Percentiles rank a stretch among this genome's conserved stretches.
phyloP scores from a whole-genome alignment of 106 monocot genomes.

The Platanthera guangdongensis region DNA sequence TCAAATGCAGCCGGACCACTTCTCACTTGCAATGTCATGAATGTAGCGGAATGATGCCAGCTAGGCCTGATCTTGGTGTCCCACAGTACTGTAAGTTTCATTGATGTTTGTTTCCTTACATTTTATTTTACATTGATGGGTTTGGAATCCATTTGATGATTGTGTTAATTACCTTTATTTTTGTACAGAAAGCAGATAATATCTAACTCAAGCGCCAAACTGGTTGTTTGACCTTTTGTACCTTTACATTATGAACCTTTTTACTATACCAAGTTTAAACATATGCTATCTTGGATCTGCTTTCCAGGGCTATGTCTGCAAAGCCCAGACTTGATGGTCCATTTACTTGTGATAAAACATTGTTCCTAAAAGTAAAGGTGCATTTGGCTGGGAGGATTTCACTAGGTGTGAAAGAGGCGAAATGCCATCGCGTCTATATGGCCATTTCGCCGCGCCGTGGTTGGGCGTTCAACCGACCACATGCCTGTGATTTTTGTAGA shows the following conservation, averaged over 20 bases:
- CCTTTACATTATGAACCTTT: neutral
- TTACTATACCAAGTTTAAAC: neutral
- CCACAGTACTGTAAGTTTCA: slow-evolving; percentile 60
- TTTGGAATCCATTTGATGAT: neutral
- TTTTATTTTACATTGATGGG: neutral
- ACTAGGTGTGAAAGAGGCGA: no score
- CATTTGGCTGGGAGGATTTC: no score
- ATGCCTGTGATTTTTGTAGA: no score
- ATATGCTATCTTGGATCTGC: neutral
- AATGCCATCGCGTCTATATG: no score
- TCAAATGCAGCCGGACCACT: slow-evolving; percentile 57
- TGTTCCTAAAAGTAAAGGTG: no score
- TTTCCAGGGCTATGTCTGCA: neutral
- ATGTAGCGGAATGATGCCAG: slow-evolving; percentile 83
- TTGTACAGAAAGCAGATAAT: neutral
- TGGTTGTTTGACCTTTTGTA: neutral
- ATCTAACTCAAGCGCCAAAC: neutral
- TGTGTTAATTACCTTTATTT: neutral
- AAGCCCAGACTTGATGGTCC: neutral
- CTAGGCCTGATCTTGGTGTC: slow-evolving; percentile 56
- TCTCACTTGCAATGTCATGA: slow-evolving; percentile 75
- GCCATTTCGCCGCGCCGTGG: no score
- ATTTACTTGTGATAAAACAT: neutral
- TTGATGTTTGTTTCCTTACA: neutral
- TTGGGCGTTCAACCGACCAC: no score